Evolutionary conservation across 805 yeast genomes (phyloP).

Genomic region (Brettanomyces bruxellensis): DNA sequence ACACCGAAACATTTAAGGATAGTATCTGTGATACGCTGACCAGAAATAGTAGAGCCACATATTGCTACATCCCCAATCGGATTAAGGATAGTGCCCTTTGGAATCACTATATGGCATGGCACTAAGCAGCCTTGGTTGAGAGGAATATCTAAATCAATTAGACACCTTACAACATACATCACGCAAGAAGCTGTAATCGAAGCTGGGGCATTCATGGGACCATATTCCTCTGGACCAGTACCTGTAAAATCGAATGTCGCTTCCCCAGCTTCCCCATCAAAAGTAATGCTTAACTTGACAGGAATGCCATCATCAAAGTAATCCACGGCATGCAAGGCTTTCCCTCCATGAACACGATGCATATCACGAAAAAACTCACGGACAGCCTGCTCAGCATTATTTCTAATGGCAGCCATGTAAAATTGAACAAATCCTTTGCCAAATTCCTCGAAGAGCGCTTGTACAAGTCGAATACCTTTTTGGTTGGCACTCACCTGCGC

Average conservation of each 20-base stretch:
- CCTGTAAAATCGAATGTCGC: conserved; percentile 44
- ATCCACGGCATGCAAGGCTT: conserved; percentile 37
- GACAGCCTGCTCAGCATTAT: conserved; percentile 40
- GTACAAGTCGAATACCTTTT: conserved; percentile 38
- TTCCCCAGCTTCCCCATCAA: conserved; percentile 28
- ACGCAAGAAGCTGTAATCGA: conserved; percentile 50
- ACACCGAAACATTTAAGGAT: conserved; percentile 45
- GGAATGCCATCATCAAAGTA: conserved; percentile 49
- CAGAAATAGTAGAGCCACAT: conserved; percentile 45
- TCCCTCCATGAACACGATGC: conserved; percentile 31
- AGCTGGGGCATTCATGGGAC: conserved; percentile 45
- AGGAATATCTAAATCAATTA: conserved; percentile 36
- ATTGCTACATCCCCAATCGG: conserved; percentile 43
- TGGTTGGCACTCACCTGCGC: conserved; percentile 46
- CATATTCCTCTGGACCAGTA: conserved; percentile 42
- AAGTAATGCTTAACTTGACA: conserved; percentile 32
- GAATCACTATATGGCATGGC: conserved; percentile 13
- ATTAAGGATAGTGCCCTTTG: conserved; percentile 25
- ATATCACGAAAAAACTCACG: conserved; percentile 23
- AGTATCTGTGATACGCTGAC: conserved; percentile 48
- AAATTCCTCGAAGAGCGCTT: conserved; percentile 35
- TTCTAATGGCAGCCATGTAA: conserved; percentile 38
- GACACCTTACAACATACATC: conserved; percentile 40
- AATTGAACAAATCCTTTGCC: conserved; percentile 32
- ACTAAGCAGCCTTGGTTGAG: conserved; percentile 36